Base-by-base conservation (phyloP, 805 yeast genomes). In the Yamadazyma laniorum region DNA sequence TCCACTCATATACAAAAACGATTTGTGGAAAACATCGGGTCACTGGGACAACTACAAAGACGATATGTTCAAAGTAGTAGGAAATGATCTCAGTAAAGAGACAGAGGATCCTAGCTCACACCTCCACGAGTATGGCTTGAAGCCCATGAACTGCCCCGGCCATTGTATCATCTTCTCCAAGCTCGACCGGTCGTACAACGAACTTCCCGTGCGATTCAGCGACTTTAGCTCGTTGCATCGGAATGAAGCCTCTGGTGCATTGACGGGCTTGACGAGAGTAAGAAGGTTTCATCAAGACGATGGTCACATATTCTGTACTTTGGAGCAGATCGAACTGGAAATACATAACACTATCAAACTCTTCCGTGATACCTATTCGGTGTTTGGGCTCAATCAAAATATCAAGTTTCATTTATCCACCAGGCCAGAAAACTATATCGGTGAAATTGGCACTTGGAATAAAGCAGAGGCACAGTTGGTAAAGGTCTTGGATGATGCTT, bases 281-380 rank as follows among this genome's bases (percentile, higher is more conserved):
- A 76, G 99, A 42, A 71, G 96, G 46, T 93, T 93, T 64, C 99
- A 93, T 61, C 99, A 93, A 64, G 99, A 93, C 60, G 99, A 93
- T 59, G 98, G 97, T 6, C 99, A 93, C 53, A 90, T 93, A 18
- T 93, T 93, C 59, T 93, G 99, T 56, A 77, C 82, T 2, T 70
- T 75, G 25, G 79, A 74, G 5, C 99, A 93, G 62, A 81, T 93
- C 33, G 75, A 74, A 34, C 51, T 58, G 21, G 99, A 93, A 55
- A 89, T 93, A 34, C 53, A 70, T 7, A 75, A 78, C 39, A 85
- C 93, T 9, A 69, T 93, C 40, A 72, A 78, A 51, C 67, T 93
- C 53, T 77, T 93, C 37, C 83, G 82, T 51, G 74, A 82, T 44
- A 80, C 90, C 25, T 93, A 93, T 56, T 65, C 67, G 0, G 75